Evolutionary conservation across 1,284 basidiomycete genomes (phyloP).

Genomic region (Cryptococcus jaspeensis): DNA sequence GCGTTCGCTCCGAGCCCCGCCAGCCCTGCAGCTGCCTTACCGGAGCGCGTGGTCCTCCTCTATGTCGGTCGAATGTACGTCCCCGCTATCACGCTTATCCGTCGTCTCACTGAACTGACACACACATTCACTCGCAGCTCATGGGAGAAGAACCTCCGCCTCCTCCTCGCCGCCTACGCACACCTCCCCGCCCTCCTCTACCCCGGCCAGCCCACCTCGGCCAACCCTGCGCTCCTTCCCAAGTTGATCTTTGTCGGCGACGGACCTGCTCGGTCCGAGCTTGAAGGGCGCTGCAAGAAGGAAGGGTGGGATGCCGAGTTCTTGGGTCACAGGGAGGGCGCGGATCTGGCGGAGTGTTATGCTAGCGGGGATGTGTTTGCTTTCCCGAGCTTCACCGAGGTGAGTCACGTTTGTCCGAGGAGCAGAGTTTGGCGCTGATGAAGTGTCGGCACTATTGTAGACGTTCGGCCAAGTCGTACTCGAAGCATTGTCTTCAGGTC

Average conservation of each 20-base stretch:
- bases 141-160: slow-evolving; percentile 62
- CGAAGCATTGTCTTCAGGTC: slow-evolving; percentile 58
- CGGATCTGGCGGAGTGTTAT: slow-evolving; percentile 53
- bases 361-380: slow-evolving; percentile 59
- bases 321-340: slow-evolving; percentile 55
- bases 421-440: not conserved
- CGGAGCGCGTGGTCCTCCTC: slow-evolving; percentile 41
- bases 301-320: slow-evolving; percentile 55
- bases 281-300: slow-evolving; percentile 53
- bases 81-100: not conserved
- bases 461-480: slow-evolving; percentile 61
- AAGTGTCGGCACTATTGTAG: slow-evolving; percentile 23
- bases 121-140: slow-evolving; percentile 32
- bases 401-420: slow-evolving; percentile 22
- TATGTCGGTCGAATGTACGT: slow-evolving; percentile 51
- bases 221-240: slow-evolving; percentile 32
- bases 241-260: slow-evolving; percentile 61
- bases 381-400: slow-evolving; percentile 58
- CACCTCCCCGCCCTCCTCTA: slow-evolving; percentile 37
- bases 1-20: too few relatives aligned
- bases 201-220: not conserved
- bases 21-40: slow-evolving; percentile 5
- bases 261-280: slow-evolving; percentile 56
- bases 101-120: not conserved
- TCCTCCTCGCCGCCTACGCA: slow-evolving; percentile 56